A percentile compares a stretch with the other conserved stretches of the same genome.
These are phyloP conservation scores for Malus hybrid DNA, from an alignment of 331 rosid species.

Conservation along the genomic window DNA sequence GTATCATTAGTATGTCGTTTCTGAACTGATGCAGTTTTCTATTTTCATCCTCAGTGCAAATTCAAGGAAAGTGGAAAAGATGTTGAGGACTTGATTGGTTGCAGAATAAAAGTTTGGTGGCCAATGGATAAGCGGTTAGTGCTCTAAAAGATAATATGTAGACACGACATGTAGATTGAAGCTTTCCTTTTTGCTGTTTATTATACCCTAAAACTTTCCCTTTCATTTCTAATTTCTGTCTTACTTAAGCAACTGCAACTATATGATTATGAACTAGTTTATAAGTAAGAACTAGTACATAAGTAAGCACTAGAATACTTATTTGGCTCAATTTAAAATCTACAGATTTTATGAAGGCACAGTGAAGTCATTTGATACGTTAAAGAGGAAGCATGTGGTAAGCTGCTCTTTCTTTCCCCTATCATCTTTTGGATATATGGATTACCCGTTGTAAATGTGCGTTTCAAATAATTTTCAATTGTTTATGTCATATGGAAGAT, in stretches of 20 bases:
- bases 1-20: not conserved
- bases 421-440: constrained; percentile 2
- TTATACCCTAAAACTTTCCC: not conserved
- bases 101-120: constrained; percentile 99
- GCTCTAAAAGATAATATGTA: not conserved
- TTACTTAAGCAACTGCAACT: not conserved
- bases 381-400: constrained; percentile 90
- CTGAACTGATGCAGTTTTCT: constrained; percentile 18
- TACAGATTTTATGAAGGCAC: constrained; percentile 83
- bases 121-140: constrained; percentile 92
- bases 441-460: not conserved
- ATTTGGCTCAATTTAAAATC: constrained; percentile 16
- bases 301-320: not conserved
- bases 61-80: constrained; percentile 55
- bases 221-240: not conserved
- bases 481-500: constrained; percentile 41
- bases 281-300: not conserved
- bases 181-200: not conserved
- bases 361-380: constrained; percentile 69
- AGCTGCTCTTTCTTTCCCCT: constrained; percentile 25
- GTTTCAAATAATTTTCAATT: not conserved
- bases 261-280: not conserved
- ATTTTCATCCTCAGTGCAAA: constrained; percentile 36
- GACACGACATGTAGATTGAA: not conserved
- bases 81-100: constrained; percentile 73